These are phyloP conservation scores for Halteria grandinella DNA, from an alignment of 73 alveolate species.

Conservation along the genomic window DNA sequence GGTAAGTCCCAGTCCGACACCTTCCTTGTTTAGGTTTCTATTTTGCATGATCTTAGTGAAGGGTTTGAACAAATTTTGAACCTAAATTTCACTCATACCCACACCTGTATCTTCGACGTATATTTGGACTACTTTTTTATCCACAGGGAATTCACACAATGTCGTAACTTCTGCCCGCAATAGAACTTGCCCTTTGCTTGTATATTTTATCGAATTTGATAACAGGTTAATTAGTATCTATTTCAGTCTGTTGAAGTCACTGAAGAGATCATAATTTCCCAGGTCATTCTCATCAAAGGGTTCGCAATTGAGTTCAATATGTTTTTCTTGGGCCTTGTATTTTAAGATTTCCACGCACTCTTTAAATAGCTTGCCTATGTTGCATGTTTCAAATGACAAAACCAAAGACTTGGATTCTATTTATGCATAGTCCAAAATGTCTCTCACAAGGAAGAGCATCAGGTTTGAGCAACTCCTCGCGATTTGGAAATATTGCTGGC, in stretches of 20 bases:
- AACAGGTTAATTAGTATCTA: slow-evolving; percentile 26
- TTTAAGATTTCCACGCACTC: background rate
- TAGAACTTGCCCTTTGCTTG: too few relatives aligned
- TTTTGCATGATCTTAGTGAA: background rate
- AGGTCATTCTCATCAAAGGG: background rate
- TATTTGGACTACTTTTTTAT: background rate
- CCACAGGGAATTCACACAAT: background rate
- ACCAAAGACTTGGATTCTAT: slow-evolving; percentile 8
- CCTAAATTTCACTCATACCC: slow-evolving; percentile 5
- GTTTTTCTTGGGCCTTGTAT: slow-evolving; percentile 11
- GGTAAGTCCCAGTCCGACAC: slow-evolving; percentile 18
- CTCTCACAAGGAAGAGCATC: slow-evolving; percentile 37
- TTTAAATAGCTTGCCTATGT: background rate
- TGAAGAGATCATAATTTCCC: background rate
- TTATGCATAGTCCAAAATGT: slow-evolving; percentile 44
- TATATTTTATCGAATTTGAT: slow-evolving; percentile 34
- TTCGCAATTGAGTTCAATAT: background rate
- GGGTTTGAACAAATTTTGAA: slow-evolving; percentile 1
- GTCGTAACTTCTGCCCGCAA: too few relatives aligned
- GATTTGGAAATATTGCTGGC: background rate
- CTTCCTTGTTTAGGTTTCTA: background rate
- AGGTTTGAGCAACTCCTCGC: slow-evolving; percentile 41
- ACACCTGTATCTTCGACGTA: slow-evolving; percentile 29
- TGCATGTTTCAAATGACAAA: background rate
- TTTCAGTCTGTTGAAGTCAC: slow-evolving; percentile 30